Evolutionary conservation across 176 grass and related monocot species (phyloP).

Genomic region (Areca catechu): DNA sequence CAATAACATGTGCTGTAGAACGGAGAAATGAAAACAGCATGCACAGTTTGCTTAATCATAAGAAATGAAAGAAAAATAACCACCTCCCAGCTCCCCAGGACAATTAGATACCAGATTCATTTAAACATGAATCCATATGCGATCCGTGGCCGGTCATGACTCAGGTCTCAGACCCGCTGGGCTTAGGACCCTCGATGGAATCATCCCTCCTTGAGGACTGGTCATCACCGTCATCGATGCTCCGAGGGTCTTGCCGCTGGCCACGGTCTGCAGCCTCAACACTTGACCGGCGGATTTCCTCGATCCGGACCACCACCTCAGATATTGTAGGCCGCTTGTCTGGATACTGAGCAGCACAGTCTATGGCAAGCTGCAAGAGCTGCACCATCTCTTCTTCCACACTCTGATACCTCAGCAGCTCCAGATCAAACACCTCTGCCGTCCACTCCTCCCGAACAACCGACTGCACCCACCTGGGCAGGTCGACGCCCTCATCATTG

Average conservation of each 20-base stretch:
- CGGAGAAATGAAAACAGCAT: constrained; percentile 23
- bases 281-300: constrained; percentile 52
- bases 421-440: constrained; percentile 88
- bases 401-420: constrained; percentile 79
- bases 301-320: constrained; percentile 59
- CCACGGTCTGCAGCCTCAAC: constrained; percentile 6
- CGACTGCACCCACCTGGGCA: constrained; percentile 92
- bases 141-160: neutral
- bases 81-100: too few relatives aligned
- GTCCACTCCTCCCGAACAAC: constrained; percentile 93
- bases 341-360: constrained; percentile 83
- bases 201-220: constrained; percentile 21
- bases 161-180: constrained; percentile 8
- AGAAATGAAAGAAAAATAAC: constrained; percentile 7
- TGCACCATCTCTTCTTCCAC: constrained; percentile 97
- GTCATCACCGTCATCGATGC: constrained; percentile 37
- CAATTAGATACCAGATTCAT: too few relatives aligned
- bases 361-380: constrained; percentile 92
- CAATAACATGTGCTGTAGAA: constrained; percentile 50
- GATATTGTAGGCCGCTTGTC: constrained; percentile 66
- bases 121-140: too few relatives aligned
- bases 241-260: constrained; percentile 10
- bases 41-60: constrained; percentile 45
- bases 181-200: neutral
- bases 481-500: constrained; percentile 86